Base-by-base conservation (phyloP, 345 rosid genomes). In the Salix koriyanagi region DNA sequence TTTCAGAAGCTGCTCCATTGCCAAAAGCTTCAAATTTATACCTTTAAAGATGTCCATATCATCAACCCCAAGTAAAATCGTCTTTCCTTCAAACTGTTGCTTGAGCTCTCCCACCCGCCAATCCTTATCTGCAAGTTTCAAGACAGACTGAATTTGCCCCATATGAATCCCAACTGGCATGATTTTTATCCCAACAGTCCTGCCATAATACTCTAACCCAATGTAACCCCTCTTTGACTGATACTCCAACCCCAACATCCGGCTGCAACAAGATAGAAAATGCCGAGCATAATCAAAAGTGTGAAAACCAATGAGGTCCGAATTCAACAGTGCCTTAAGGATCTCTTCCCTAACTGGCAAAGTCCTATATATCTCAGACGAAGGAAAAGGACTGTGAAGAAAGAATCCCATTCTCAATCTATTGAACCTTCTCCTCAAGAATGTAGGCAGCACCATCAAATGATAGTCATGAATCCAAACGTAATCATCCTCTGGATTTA, bases 231-330 rank as follows among this genome's bases (percentile, higher is more conserved):
- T 82, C 82, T 89, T 88, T 13, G 95, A 91, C 79, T 91, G 91
- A 82, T 91, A 89, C 69, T 89, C 92, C 80, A 91, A 71, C 67
- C 93, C 93, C 71, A 91, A 69, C 89, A 91, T 91, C 42, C 93
- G 85, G 70, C 95, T 89, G 76, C 95, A 91, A 65, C 93, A 91
- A 37, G 95, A 91, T 58, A 91, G 85, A 83, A 91, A 91, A 87
- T 91, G 95, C 23, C 99, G 86, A n/a, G 99, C 99, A 83, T 95
- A 95, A 82, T 95, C 99, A 58, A 91, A 95, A 12, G 99, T 89
- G 78, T 91, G 95, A 79, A 91, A 91, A 67, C 95, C 95, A 71
- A 91, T 88, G 66, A 91, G 89, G 77, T 91, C 95, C 0, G 92
- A 77, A 81, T 89, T 91, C 86, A 91, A 70, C 58, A 91, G 89